Percentiles rank a stretch among this genome's conserved stretches.
These are phyloP conservation scores for Colletotrichum camelliae DNA, from an alignment of 2,329 filamentous ascomycete species.

Conservation along the genomic window DNA sequence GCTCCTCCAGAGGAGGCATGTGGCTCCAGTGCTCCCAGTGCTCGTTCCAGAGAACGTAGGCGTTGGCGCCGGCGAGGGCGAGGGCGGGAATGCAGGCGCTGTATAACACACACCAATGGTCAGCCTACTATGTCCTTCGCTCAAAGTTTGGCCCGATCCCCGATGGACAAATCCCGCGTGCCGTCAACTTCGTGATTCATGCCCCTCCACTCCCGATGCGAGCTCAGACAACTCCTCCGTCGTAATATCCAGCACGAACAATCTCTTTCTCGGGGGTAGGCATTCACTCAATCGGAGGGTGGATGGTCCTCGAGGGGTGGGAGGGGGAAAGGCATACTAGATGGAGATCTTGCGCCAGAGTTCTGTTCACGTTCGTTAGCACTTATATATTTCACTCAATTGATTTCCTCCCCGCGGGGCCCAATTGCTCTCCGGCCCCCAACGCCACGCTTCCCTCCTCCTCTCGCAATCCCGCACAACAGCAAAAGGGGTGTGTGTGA, in stretches of 20 bases:
- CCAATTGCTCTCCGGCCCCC: background rate
- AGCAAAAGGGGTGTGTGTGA: background rate
- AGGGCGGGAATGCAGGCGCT: slow-evolving; percentile 80
- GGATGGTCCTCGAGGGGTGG: background rate
- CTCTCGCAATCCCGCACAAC: background rate
- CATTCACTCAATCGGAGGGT: background rate
- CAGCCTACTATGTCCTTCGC: background rate
- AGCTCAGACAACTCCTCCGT: background rate
- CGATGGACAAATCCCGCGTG: background rate
- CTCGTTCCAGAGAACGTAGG: slow-evolving; percentile 89
- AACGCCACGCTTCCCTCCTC: background rate
- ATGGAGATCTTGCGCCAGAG: slow-evolving; percentile 96
- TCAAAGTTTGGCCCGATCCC: background rate
- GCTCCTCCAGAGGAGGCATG: slow-evolving; percentile 86
- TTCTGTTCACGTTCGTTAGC: slow-evolving; percentile 56
- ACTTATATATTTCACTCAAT: background rate
- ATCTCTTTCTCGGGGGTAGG: background rate
- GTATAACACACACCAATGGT: slow-evolving; percentile 19
- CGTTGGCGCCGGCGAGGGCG: slow-evolving; percentile 76
- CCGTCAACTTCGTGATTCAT: background rate
- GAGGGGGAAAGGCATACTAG: slow-evolving; percentile 71
- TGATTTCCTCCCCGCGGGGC: background rate
- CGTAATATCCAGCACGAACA: background rate
- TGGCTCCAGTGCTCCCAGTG: slow-evolving; percentile 97
- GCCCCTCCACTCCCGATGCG: background rate